Evolutionary conservation across 1,139 yeast genomes (phyloP).

Genomic region (Sugiyamaella paludigena): DNA sequence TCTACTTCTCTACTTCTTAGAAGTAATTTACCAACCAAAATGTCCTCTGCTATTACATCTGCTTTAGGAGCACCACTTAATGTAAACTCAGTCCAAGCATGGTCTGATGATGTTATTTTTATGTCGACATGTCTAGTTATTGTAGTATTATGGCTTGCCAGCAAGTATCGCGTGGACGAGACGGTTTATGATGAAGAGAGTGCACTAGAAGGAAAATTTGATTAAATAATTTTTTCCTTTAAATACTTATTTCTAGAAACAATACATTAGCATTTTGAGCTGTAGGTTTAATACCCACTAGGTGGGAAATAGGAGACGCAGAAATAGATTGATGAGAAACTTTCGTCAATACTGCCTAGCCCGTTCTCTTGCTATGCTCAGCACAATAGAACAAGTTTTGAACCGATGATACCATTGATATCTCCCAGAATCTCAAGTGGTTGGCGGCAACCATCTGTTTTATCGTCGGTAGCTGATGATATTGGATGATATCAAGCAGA

Average conservation of each 20-base stretch:
- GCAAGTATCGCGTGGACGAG: slow-evolving; percentile 18
- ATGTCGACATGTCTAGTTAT: slow-evolving; percentile 54
- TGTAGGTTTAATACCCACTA: neutral
- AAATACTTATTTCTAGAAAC: neutral
- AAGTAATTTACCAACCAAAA: slow-evolving; percentile 63
- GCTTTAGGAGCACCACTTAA: slow-evolving; percentile 50
- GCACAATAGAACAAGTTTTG: no score
- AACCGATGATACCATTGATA: no score
- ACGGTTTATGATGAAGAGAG: slow-evolving; percentile 31
- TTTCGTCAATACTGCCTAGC: no score
- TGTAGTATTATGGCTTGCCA: slow-evolving; percentile 39
- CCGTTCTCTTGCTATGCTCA: no score
- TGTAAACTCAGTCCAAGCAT: slow-evolving; percentile 63
- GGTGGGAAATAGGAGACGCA: neutral
- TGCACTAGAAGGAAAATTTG: slow-evolving; percentile 30
- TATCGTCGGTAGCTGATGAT: no score
- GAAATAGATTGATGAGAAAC: neutral
- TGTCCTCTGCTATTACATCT: slow-evolving; percentile 54
- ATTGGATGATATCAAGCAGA: no score
- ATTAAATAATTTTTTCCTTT: slow-evolving; percentile 11
- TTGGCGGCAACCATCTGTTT: no score
- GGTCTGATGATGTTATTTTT: slow-evolving; percentile 78
- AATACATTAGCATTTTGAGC: neutral
- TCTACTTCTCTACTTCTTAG: slow-evolving; percentile 78
- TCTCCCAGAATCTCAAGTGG: no score